Percentiles rank a stretch among this genome's conserved stretches.
These are phyloP conservation scores for Westerdykella sp. DNA, from an alignment of 2,329 filamentous ascomycete species.

Conservation along the genomic window DNA sequence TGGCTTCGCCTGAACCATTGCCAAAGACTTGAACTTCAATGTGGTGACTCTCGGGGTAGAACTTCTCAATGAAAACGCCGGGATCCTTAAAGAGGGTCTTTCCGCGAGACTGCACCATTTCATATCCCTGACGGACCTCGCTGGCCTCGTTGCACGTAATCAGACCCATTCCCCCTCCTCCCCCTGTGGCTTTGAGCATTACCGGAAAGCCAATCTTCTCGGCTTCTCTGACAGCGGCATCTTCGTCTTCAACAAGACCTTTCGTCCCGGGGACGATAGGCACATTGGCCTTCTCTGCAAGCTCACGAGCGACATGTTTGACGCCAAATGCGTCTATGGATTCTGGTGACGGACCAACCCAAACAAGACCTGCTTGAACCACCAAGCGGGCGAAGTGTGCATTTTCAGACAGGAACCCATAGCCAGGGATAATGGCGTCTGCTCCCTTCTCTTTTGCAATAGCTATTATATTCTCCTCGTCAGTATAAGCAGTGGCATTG, in stretches of 20 bases:
- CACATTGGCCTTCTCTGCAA: constrained; percentile 49
- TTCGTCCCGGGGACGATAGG: constrained; percentile 51
- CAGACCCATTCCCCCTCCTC: constrained; percentile 48
- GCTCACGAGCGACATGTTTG: constrained; percentile 52
- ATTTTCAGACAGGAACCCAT: constrained; percentile 62
- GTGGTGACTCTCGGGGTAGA: too few species aligned
- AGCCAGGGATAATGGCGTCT: constrained; percentile 45
- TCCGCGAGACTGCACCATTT: too few species aligned
- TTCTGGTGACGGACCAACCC: constrained; percentile 53
- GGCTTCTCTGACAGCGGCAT: constrained; percentile 43
- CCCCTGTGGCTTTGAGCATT: constrained; percentile 57
- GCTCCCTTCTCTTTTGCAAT: too few species aligned
- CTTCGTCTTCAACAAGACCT: constrained; percentile 43
- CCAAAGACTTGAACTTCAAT: too few species aligned
- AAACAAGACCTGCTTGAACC: constrained; percentile 50
- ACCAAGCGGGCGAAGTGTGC: constrained; percentile 54
- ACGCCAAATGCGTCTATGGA: constrained; percentile 52
- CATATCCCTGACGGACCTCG: too few species aligned
- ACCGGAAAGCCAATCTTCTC: constrained; percentile 47
- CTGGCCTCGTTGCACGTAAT: too few species aligned
- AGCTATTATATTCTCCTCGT: too few species aligned
- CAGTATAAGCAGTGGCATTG: too few species aligned
- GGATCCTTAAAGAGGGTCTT: too few species aligned
- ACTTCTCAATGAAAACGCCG: too few species aligned
- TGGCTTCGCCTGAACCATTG: too few species aligned